Evolutionary conservation across 1,139 yeast genomes (phyloP).

Genomic region (Candida tunisiensis): DNA sequence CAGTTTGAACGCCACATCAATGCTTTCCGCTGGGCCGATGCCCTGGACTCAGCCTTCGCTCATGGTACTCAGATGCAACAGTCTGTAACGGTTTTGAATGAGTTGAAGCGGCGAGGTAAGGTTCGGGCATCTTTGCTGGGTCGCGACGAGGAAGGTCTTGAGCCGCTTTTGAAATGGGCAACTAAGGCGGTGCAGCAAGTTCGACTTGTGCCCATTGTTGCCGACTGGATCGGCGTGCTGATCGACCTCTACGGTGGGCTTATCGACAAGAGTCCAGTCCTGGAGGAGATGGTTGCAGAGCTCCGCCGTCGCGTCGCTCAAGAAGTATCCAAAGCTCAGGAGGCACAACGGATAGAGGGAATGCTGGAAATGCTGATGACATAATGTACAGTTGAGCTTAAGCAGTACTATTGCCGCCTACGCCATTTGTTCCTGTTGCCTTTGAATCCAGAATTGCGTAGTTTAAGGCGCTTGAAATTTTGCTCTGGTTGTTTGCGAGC

Average conservation of each 20-base stretch:
- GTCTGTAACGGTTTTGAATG: conserved; percentile 67
- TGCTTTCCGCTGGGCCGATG: conserved; percentile 85
- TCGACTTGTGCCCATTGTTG: conserved; percentile 52
- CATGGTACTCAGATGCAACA: conserved; percentile 66
- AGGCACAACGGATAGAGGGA: conserved; percentile 82
- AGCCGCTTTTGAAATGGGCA: conserved; percentile 79
- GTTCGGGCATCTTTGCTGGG: conserved; percentile 61
- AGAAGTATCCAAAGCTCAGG: conserved; percentile 67
- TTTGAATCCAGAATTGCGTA: conserved; percentile 11
- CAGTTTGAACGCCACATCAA: conserved; percentile 73
- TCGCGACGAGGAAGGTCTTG: conserved; percentile 72
- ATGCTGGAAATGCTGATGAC: conserved; percentile 60
- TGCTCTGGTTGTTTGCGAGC: conserved; percentile 6
- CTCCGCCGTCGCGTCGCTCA: conserved; percentile 37
- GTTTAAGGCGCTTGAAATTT: conserved; percentile 10
- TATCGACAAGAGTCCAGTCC: conserved; percentile 60
- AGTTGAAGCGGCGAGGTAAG: conserved; percentile 77
- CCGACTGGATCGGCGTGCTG: conserved; percentile 74
- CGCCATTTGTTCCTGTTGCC: conserved; percentile 4
- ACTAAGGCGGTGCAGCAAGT: conserved; percentile 59
- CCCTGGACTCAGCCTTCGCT: conserved; percentile 70
- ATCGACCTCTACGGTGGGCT: conserved; percentile 63
- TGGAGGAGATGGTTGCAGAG: conserved; percentile 52
- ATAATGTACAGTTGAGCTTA: not conserved
- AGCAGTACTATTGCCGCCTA: conserved; percentile 2